Percentiles rank a stretch among this genome's conserved stretches.
Evolutionary conservation across 2,329 filamentous ascomycete species (phyloP).

Genomic region (Aspergillus pseudoglaucus): DNA sequence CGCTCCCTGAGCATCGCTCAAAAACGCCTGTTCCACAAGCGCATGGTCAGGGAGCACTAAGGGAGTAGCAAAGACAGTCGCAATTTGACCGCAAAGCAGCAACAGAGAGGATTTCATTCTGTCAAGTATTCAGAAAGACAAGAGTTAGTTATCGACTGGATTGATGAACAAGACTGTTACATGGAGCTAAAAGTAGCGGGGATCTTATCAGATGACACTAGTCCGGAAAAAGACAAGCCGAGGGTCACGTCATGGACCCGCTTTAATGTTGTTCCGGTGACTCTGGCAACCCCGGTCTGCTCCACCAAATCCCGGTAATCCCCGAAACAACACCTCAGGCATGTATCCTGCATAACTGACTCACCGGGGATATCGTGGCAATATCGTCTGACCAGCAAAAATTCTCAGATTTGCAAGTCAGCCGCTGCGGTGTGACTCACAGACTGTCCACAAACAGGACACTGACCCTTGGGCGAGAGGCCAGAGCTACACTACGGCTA

Average conservation of each 20-base stretch:
- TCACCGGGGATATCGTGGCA: no score
- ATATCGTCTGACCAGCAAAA: neutral
- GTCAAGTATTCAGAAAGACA: no score
- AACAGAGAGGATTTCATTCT: no score
- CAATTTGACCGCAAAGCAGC: neutral
- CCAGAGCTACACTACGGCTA: no score
- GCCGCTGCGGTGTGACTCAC: neutral
- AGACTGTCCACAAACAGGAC: no score
- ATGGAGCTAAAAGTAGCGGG: no score
- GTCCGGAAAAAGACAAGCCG: slow-evolving; percentile 1
- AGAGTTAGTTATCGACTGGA: no score
- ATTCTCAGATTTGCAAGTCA: neutral
- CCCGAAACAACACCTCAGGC: neutral
- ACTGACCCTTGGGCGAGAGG: no score
- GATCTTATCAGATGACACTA: slow-evolving; percentile 33
- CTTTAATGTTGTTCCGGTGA: neutral
- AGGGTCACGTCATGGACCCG: neutral
- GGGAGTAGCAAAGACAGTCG: neutral
- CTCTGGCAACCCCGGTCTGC: neutral
- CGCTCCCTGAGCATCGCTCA: neutral
- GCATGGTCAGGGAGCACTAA: slow-evolving; percentile 3
- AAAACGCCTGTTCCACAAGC: neutral
- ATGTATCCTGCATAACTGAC: neutral
- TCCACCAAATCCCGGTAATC: neutral
- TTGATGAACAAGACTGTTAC: no score